Base-by-base conservation (phyloP, 305 asterid species). In the Plantago coronopus region DNA sequence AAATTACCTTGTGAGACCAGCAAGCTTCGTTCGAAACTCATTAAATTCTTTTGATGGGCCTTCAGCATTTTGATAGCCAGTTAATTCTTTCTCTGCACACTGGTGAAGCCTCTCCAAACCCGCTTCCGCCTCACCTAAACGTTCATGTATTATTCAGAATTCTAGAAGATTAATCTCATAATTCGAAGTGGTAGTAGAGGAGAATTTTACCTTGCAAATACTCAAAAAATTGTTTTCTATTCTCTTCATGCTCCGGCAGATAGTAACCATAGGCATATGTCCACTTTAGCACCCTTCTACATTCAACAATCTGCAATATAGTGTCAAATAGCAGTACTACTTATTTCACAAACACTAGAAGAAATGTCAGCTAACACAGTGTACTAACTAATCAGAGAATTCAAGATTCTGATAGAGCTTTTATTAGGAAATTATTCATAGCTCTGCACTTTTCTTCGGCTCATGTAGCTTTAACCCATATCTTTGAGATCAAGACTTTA, bases 41-140 rank as follows among this genome's bases (percentile, higher is more conserved):
- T 88, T 82, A 72, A 91, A 91, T 59, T 83, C 95, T 68, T 78
- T 79, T 63, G 94, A 79, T 45, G 88, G 84, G 17, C 81, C 81
- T 9, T 81, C 87, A 20, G 86, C 66, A 57, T 63, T 65, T 62
- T 88, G 77, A 74, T 76, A 82, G 67, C 48, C 76, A 78, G 72
- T 83, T 31, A 90, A 80, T 77, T 87, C 95, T 73, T 90, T 90
- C 78, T 90, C 97, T 47, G 91, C 96, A 83, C 97, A 90, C 63
- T 87, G 96, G 76, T 91, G 98, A 69, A 91, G 94, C 84, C 98
- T 84, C 88, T 88, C 98, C 65, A 91, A 76, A 61, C 96, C 98
- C 25, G 96, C 91, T 76, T 89, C 97, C 4, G 97, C 97, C 74
- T 89, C 97, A 69, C 97, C 97, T 89, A 68, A 59, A 72, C 21